phyloP scores from a whole-genome alignment of 2,329 filamentous ascomycete genomes.

The Ophiostoma angusticollis region DNA sequence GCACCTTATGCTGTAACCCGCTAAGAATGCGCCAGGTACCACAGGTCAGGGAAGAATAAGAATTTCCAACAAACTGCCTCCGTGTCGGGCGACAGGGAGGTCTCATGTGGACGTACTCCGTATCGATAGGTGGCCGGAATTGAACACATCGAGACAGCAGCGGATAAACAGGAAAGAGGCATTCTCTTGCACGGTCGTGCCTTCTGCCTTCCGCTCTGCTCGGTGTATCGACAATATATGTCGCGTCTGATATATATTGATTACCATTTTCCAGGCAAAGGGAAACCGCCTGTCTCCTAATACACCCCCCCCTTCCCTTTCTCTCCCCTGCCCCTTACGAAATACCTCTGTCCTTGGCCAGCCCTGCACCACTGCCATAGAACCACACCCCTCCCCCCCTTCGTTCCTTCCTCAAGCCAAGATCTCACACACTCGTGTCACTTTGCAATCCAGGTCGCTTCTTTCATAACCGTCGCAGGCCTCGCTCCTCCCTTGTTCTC shows the following conservation, averaged over 20 bases:
- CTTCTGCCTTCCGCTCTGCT: too few species aligned
- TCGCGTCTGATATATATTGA: too few species aligned
- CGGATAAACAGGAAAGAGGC: too few species aligned
- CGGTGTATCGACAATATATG: too few species aligned
- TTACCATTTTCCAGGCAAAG: slow-evolving; percentile 1
- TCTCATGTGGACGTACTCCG: too few species aligned
- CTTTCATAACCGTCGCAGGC: slow-evolving; percentile 22
- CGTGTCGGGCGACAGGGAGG: not conserved
- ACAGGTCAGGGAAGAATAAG: not conserved
- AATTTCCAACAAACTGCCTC: not conserved
- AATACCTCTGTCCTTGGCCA: slow-evolving; percentile 1
- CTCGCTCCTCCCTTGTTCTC: not conserved
- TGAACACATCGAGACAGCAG: too few species aligned
- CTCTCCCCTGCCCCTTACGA: slow-evolving; percentile 4
- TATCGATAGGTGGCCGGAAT: too few species aligned
- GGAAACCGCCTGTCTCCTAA: slow-evolving; percentile 1
- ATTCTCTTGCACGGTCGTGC: too few species aligned
- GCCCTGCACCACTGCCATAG: slow-evolving; percentile 4
- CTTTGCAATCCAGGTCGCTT: slow-evolving; percentile 19
- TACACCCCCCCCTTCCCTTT: slow-evolving; percentile 1
- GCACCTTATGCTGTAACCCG: slow-evolving; percentile 7
- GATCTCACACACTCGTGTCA: slow-evolving; percentile 29
- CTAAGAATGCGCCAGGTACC: slow-evolving; percentile 9
- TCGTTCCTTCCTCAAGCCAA: slow-evolving; percentile 16
- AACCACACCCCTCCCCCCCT: slow-evolving; percentile 1